Base-by-base conservation (phyloP, 768 basidiomycete species). In the Tricholoma terreum region DNA sequence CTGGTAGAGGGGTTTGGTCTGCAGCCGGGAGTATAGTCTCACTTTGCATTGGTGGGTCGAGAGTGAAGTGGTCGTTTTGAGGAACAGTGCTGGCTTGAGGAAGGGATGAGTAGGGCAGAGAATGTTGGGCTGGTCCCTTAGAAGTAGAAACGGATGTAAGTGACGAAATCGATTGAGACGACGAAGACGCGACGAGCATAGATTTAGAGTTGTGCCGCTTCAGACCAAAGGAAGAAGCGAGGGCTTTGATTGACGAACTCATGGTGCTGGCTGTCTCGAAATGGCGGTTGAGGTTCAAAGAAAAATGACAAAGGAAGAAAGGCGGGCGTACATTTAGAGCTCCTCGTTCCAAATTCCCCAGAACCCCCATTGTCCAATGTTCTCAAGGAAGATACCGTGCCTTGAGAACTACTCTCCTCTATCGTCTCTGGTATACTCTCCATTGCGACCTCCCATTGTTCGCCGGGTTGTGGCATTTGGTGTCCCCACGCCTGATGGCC, bases 391-490 rank as follows among this genome's bases (percentile, higher is more conserved):
- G 77, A 75, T 9, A 85, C 65, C 0, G 79, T 84, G 42, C 79
- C 77, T 66, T 75, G 78, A 6, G 75, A 78, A 33, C 76, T 79
- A 59, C 64, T 72, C 59, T 89, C 87, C 34, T 88, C 86, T 15
- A 77, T 50, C n/a, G 36, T 70, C 57, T 92, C 90, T 51, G 82
- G 75, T 35, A 89, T 92, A 57, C 83, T 82, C 54, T 92, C 90
- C 85, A 92, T 91, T n/a, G 92, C 83, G 58, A 92, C 74, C 66
- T 90, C 89, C 90, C 92, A 92, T 63, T 88, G 86, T 63, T 90
- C 87, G 65, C 89, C 89, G 0, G 87, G 87, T 42, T 88, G 79
- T 9, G 84, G 73, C 57, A 75, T 65, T 36, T 69, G 62, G 53
- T 57, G 62, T 11, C 56, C 52, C 63, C 65, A 62, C 11, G 50